phyloP scores from a whole-genome alignment of 306 rosid genomes.

The Casuarina glauca region DNA sequence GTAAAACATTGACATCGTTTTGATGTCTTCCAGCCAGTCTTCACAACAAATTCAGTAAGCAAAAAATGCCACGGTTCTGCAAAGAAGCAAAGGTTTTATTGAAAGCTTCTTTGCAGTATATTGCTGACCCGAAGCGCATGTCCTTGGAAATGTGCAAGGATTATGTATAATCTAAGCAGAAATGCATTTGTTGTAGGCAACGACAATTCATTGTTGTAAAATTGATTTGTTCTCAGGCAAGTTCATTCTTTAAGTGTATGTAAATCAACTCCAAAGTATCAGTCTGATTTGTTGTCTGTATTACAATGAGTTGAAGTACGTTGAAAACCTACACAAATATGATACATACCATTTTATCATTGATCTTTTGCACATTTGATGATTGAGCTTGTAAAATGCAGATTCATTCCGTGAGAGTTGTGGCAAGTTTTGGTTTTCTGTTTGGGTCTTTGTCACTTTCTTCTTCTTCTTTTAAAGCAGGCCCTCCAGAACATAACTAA shows the following conservation, averaged over 20 bases:
- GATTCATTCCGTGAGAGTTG: neutral
- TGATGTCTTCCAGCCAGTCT: neutral
- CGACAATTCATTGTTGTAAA: neutral
- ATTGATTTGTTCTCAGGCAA: neutral
- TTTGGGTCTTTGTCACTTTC: neutral
- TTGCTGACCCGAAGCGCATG: neutral
- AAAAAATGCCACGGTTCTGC: neutral
- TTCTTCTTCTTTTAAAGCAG: too few relatives aligned
- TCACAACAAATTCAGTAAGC: neutral
- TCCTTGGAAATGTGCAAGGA: neutral
- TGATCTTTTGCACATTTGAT: neutral
- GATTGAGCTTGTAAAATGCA: neutral
- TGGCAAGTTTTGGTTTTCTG: neutral
- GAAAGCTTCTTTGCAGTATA: slow-evolving; percentile 16
- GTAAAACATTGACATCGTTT: neutral
- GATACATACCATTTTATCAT: neutral
- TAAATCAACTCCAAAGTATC: neutral
- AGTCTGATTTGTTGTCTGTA: neutral
- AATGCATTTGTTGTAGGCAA: neutral
- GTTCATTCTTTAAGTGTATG: neutral
- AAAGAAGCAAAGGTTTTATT: slow-evolving; percentile 22
- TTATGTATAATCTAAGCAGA: neutral
- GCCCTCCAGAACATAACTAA: too few relatives aligned
- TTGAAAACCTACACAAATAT: neutral
- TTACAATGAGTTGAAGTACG: neutral